These are phyloP conservation scores for Noccaea caerulescens DNA, from an alignment of 345 rosid genomes.

Conservation along the genomic window DNA sequence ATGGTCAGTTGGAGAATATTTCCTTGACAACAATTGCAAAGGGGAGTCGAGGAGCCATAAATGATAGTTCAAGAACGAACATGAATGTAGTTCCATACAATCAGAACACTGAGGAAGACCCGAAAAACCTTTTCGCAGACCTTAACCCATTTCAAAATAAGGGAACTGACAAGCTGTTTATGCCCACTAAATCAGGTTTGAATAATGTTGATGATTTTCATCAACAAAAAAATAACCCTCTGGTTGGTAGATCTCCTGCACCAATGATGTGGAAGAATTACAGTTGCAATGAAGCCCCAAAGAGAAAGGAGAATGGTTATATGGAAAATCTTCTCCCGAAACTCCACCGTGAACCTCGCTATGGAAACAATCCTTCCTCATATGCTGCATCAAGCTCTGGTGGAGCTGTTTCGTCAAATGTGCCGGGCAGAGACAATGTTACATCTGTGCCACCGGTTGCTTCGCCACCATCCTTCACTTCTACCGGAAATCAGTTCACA, in stretches of 20 bases:
- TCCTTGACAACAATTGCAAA: conserved; percentile 59
- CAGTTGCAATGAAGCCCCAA: conserved; percentile 83
- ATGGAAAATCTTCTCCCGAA: conserved; percentile 72
- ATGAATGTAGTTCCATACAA: conserved; percentile 71
- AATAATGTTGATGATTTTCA: conserved; percentile 63
- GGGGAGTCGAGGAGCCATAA: conserved; percentile 65
- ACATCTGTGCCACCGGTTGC: conserved; percentile 47
- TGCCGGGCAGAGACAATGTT: conserved; percentile 49
- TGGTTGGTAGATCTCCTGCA: conserved; percentile 69
- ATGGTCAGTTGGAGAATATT: conserved; percentile 60
- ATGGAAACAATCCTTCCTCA: conserved; percentile 54
- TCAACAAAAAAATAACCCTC: conserved; percentile 56
- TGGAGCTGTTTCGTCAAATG: conserved; percentile 48
- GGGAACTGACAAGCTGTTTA: conserved; percentile 69
- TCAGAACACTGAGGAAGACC: conserved; percentile 71
- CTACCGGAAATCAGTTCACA: conserved; percentile 49
- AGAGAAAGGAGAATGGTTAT: conserved; percentile 68
- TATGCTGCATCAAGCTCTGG: conserved; percentile 56
- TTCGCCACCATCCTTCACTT: conserved; percentile 47
- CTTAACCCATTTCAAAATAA: conserved; percentile 91
- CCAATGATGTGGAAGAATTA: conserved; percentile 88
- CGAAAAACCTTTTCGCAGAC: conserved; percentile 84
- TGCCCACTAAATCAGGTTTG: conserved; percentile 58
- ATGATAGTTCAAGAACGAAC: conserved; percentile 70
- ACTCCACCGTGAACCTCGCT: conserved; percentile 72